Evolutionary conservation across 2,329 filamentous ascomycete species (phyloP), one percentile per base, ranked within the genome.

Genomic region (Phaeosphaeriaceae sp.): DNA sequence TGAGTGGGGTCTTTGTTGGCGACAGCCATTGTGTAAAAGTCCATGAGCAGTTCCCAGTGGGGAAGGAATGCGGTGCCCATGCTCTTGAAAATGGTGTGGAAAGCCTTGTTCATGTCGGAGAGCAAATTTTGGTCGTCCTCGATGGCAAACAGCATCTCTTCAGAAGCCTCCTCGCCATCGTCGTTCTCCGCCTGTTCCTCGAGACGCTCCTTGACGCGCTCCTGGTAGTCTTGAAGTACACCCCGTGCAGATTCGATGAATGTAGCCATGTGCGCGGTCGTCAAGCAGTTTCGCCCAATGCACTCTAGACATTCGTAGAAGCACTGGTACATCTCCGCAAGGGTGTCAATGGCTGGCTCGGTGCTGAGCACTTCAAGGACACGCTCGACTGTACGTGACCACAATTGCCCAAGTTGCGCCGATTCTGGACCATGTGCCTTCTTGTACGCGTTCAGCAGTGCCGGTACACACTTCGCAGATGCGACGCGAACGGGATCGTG

Each of bases 71-170:
- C 82, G 10, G 88, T 84, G 22, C 92, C 91, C 76, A 97, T 93
- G 81, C 97, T 93, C 84, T 98, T 98, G 85, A 99, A 99, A 66
- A 99, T 92, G 60, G 93, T 94, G 80, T 99, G 95, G 86, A 96
- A 99, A 0, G 95, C 94, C 84, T 99, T 99, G 87, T 99, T 99
- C 95, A 99, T 99, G 74, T 99, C 95, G 1, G 93, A 97, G 45
- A 99, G 85, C 19, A 99, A 85, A 21, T 93, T 97, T 79, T 98
- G 94, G 75, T 99, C 95, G 68, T 99, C 95, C 77, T 99, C 95
- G 48, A 99, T 93, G 13, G 94, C 95, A 69, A 96, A 90, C 31
- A 96, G 84, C 46, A 89, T 87, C 52, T 97, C 94, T 68, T 97
- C 91, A 17, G 89, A 89, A 58, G 95, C 89, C 71, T 97, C 93